Conservation (phyloP, 768 basidiomycete genomes). For the Mycena kentingensis region DNA sequence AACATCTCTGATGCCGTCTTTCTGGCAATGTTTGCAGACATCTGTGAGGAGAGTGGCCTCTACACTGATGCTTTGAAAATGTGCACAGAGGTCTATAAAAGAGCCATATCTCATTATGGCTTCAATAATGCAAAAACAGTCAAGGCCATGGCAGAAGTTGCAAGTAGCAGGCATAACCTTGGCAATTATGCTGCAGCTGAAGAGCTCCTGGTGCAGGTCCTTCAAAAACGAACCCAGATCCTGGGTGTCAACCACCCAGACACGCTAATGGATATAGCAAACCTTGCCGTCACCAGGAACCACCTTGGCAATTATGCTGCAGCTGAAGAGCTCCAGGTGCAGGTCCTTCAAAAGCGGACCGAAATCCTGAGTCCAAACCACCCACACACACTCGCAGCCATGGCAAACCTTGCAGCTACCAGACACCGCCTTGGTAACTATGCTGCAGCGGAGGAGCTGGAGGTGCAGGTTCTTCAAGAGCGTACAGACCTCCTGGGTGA, state of each 20-base stretch:
- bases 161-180: conserved; percentile 7
- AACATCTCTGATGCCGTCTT: neutral
- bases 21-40: neutral
- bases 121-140: conserved; percentile 5
- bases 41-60: neutral
- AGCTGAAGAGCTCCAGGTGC: neutral
- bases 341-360: neutral
- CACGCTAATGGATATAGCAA: conserved; percentile 9
- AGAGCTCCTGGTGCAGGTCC: conserved; percentile 9
- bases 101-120: neutral
- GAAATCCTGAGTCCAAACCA: neutral
- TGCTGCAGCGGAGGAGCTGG: neutral
- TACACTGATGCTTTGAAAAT: neutral
- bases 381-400: neutral
- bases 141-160: conserved; percentile 5
- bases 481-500: neutral
- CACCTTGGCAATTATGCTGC: neutral
- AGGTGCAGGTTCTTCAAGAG: neutral
- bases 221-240: conserved; percentile 5
- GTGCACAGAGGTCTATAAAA: neutral
- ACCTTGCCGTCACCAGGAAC: neutral
- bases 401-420: neutral
- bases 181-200: conserved; percentile 9
- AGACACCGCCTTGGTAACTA: neutral
- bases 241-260: conserved; percentile 19